These are phyloP conservation scores for Plasmopara halstedii DNA, from an alignment of 352 stramenopile genomes.

Conservation along the genomic window DNA sequence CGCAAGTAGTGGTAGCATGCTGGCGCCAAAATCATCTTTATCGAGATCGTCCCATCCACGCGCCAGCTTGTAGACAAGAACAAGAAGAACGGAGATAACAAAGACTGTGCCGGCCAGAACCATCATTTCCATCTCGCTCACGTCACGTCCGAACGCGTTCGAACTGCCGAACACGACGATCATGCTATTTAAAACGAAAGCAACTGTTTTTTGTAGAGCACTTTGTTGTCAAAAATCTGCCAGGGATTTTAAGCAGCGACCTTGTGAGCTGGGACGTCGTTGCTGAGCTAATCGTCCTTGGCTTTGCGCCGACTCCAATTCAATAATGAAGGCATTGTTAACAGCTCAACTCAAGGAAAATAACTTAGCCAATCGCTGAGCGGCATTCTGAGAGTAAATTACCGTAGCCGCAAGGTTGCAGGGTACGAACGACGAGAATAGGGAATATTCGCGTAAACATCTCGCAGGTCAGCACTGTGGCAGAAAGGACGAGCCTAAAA, in stretches of 20 bases:
- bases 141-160: conserved; percentile 65
- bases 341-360: background rate
- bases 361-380: background rate
- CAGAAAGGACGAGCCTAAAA: too few relatives aligned
- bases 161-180: conserved; percentile 67
- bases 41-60: conserved; percentile 56
- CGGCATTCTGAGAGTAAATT: too few relatives aligned
- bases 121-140: conserved; percentile 67
- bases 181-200: conserved; percentile 40
- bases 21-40: conserved; percentile 32
- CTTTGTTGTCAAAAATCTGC: too few relatives aligned
- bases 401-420: too few relatives aligned
- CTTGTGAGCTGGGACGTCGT: background rate
- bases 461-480: too few relatives aligned
- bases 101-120: conserved; percentile 60
- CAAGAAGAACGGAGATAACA: conserved; percentile 62
- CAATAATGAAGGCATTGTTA: background rate
- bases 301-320: too few relatives aligned
- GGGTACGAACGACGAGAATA: too few relatives aligned
- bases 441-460: too few relatives aligned
- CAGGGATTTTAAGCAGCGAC: background rate
- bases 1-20: conserved; percentile 37
- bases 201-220: too few relatives aligned
- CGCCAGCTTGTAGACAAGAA: conserved; percentile 69
- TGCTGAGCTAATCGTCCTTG: background rate